Evolutionary conservation across 2,329 filamentous ascomycete species (phyloP).

Genomic region (Aureobasidium sp.): DNA sequence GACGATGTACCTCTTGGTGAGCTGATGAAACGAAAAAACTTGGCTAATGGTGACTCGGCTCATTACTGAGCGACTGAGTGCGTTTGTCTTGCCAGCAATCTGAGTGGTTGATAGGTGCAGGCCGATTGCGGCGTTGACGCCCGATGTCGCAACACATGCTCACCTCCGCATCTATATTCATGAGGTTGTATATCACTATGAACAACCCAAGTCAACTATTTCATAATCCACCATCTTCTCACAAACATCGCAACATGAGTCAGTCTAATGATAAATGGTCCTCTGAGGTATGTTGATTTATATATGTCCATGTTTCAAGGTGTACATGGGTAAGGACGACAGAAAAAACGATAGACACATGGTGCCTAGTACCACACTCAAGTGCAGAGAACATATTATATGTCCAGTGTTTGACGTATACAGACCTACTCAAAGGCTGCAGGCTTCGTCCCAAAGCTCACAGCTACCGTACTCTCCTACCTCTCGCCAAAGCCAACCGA

Average conservation of each 20-base stretch:
- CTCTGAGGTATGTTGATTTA: background rate
- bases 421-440: slow-evolving; percentile 30
- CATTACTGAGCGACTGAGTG: background rate
- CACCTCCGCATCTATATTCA: background rate
- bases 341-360: background rate
- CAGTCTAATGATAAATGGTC: slow-evolving; percentile 11
- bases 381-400: background rate
- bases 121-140: background rate
- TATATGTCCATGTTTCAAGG: background rate
- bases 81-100: background rate
- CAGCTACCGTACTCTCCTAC: slow-evolving; percentile 30
- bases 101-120: background rate
- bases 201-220: too few species aligned
- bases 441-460: slow-evolving; percentile 35
- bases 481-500: slow-evolving; percentile 29
- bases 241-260: background rate
- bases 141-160: background rate
- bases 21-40: slow-evolving; percentile 50
- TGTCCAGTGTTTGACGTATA: background rate
- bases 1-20: slow-evolving; percentile 65
- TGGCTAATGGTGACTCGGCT: background rate
- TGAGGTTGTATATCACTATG: background rate
- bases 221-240: too few species aligned
- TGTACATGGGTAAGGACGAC: background rate
- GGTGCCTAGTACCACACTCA: too few species aligned